A percentile compares a stretch with the other conserved stretches of the same genome.
Conservation (phyloP, 1,284 basidiomycete species). For the Athelia psychrophila region DNA sequence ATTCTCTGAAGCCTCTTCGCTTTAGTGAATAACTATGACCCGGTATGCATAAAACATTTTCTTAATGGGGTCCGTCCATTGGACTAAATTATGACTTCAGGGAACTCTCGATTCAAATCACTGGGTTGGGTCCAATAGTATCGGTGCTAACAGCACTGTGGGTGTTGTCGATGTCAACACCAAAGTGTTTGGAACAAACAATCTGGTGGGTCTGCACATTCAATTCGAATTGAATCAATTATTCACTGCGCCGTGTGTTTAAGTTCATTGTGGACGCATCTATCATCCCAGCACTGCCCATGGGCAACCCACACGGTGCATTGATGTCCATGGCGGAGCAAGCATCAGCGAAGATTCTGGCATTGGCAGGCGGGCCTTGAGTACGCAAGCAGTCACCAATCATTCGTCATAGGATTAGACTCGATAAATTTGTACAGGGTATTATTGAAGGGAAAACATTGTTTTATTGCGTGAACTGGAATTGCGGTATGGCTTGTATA, state of each 20-base stretch:
- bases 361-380: slow-evolving; percentile 49
- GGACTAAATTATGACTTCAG: slow-evolving; percentile 1
- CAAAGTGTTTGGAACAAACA: slow-evolving; percentile 56
- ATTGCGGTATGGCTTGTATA: too few species aligned
- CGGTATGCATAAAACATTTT: slow-evolving; percentile 27
- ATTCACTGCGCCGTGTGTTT: slow-evolving; percentile 16
- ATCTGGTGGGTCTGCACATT: slow-evolving; percentile 37
- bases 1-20: background rate
- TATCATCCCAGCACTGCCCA: slow-evolving; percentile 27
- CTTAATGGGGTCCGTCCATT: background rate
- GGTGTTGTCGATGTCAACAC: slow-evolving; percentile 56
- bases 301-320: slow-evolving; percentile 49
- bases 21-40: slow-evolving; percentile 46
- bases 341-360: slow-evolving; percentile 49
- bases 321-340: slow-evolving; percentile 58
- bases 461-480: too few species aligned
- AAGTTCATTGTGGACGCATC: slow-evolving; percentile 38
- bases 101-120: slow-evolving; percentile 51
- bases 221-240: slow-evolving; percentile 1
- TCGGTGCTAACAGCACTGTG: slow-evolving; percentile 33
- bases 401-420: too few species aligned
- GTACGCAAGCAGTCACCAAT: background rate
- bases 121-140: slow-evolving; percentile 52
- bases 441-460: too few species aligned
- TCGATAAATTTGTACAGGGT: too few species aligned